Conservation (phyloP, 1,139 yeast species). For the Kodamaea derodonti region DNA sequence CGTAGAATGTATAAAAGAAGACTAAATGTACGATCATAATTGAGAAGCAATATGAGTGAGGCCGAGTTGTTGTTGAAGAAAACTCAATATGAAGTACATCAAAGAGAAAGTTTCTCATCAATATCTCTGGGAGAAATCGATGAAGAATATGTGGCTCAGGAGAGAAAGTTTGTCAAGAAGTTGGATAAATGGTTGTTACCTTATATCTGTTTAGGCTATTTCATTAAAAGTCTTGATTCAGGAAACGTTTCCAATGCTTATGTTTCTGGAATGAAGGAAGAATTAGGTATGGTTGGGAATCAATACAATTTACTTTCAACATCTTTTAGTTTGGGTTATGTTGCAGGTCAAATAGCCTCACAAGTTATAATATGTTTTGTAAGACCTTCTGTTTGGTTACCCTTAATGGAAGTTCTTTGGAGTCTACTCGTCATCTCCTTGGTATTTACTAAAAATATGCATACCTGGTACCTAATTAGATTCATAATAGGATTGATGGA, state of each 20-base stretch:
- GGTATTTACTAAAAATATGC: conserved; percentile 6
- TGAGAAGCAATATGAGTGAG: too few species aligned
- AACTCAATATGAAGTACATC: conserved; percentile 1
- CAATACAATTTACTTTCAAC: conserved; percentile 31
- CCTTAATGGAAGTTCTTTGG: conserved; percentile 12
- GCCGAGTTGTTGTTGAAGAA: conserved; percentile 1
- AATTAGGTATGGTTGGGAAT: conserved; percentile 28
- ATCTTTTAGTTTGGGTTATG: conserved; percentile 30
- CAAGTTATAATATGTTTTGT: conserved; percentile 11
- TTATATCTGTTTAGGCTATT: conserved; percentile 33
- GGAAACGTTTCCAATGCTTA: conserved; percentile 44
- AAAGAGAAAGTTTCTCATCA: conserved; percentile 6
- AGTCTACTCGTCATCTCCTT: conserved; percentile 14
- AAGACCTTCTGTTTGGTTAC: conserved; percentile 15
- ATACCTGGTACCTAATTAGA: conserved; percentile 21
- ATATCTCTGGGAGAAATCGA: conserved; percentile 1
- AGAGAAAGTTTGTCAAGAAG: conserved; percentile 28
- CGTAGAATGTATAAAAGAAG: background rate
- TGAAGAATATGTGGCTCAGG: conserved; percentile 8
- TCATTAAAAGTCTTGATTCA: conserved; percentile 44
- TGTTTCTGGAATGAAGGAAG: conserved; percentile 59
- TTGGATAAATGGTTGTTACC: conserved; percentile 33
- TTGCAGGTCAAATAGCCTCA: conserved; percentile 19
- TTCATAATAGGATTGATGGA: conserved; percentile 31
- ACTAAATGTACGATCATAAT: too few species aligned